phyloP scores from a whole-genome alignment of 805 yeast species.

The Suhomyces emberorum region DNA sequence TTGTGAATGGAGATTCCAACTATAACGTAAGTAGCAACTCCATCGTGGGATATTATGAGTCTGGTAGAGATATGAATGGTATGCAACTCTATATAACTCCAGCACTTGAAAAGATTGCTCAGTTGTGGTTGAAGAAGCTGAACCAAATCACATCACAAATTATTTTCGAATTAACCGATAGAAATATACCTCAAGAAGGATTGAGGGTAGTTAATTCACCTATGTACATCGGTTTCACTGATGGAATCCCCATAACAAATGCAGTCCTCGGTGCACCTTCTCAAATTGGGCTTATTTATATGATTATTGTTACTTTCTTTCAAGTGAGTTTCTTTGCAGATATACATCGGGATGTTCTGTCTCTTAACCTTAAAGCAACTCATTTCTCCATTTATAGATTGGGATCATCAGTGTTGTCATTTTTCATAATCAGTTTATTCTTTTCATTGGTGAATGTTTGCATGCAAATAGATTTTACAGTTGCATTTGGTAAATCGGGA shows the following conservation, averaged over 20 bases:
- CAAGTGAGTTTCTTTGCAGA: slow-evolving; percentile 59
- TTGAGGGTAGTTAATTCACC: slow-evolving; percentile 24
- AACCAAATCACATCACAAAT: slow-evolving; percentile 20
- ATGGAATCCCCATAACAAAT: slow-evolving; percentile 49
- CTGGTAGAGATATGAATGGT: slow-evolving; percentile 59
- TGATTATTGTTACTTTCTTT: slow-evolving; percentile 71
- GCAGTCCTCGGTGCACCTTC: slow-evolving; percentile 59
- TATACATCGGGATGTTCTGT: slow-evolving; percentile 49
- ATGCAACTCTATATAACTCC: slow-evolving; percentile 44
- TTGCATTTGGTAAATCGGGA: slow-evolving; percentile 63
- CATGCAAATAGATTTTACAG: slow-evolving; percentile 59
- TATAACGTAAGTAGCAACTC: slow-evolving; percentile 27
- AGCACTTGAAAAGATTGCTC: slow-evolving; percentile 35
- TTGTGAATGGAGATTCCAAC: slow-evolving; percentile 29
- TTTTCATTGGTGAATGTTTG: slow-evolving; percentile 62
- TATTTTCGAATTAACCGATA: slow-evolving; percentile 7
- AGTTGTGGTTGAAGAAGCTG: slow-evolving; percentile 24
- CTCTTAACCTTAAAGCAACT: slow-evolving; percentile 35
- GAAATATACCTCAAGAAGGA: slow-evolving; percentile 10
- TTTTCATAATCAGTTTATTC: slow-evolving; percentile 54
- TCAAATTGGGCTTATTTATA: slow-evolving; percentile 72
- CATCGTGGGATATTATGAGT: slow-evolving; percentile 49
- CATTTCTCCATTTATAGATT: slow-evolving; percentile 55
- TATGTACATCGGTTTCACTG: slow-evolving; percentile 35
- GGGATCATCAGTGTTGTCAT: slow-evolving; percentile 48